Evolutionary conservation across 2,329 filamentous ascomycete species (phyloP).

Genomic region (Rhinocladiella similis): DNA sequence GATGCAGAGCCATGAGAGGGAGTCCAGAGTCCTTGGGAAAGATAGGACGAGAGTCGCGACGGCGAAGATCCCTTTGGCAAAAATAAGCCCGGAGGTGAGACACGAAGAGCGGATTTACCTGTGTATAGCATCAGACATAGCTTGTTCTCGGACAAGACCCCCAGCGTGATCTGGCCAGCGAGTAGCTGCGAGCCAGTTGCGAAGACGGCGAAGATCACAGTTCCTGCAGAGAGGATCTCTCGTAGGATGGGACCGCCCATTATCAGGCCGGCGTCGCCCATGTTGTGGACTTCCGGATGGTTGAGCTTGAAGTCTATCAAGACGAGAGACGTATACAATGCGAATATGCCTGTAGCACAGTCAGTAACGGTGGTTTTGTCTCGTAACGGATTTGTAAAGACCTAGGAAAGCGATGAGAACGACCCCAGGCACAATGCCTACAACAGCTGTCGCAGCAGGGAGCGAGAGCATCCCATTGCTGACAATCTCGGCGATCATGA

Average conservation of each 20-base stretch:
- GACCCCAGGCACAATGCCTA: conserved; percentile 55
- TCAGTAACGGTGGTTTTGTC: background rate
- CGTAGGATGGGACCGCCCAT: conserved; percentile 55
- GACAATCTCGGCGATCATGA: conserved; percentile 60
- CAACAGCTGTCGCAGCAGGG: conserved; percentile 52
- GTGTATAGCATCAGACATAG: conserved; percentile 54
- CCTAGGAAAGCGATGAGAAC: conserved; percentile 54
- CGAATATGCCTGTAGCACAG: conserved; percentile 39
- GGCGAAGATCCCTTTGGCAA: conserved; percentile 42
- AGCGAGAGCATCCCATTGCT: conserved; percentile 56
- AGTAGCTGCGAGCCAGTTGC: conserved; percentile 54
- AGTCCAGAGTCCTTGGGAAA: conserved; percentile 52
- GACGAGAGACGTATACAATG: conserved; percentile 52
- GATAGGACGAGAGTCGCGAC: conserved; percentile 48
- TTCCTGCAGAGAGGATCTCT: conserved; percentile 51
- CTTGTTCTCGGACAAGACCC: conserved; percentile 45
- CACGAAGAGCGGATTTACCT: background rate
- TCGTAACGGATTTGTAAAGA: background rate
- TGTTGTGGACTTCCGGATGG: conserved; percentile 58
- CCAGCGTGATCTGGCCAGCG: conserved; percentile 53
- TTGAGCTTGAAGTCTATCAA: conserved; percentile 55
- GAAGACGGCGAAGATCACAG: conserved; percentile 54
- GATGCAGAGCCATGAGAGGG: conserved; percentile 50
- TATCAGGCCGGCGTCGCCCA: conserved; percentile 57
- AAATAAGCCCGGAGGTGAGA: no score